Evolutionary conservation across 2,329 filamentous ascomycete species (phyloP), one percentile per base, ranked within the genome.

Genomic region (Lecanicillium sp.): DNA sequence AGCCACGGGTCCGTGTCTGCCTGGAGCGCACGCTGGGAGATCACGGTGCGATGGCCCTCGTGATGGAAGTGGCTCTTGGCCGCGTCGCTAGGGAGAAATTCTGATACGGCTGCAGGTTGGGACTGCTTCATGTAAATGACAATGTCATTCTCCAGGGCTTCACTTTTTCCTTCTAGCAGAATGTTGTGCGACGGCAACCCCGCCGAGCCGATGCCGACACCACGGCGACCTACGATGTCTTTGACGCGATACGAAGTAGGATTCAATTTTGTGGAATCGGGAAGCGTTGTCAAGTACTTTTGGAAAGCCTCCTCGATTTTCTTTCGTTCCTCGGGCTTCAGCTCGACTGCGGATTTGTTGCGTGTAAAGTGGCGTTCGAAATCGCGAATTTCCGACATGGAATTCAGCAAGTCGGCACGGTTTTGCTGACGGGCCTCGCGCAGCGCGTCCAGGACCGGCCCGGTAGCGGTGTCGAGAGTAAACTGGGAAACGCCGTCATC

Each of bases 61-160:
- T 38, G 36, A 17, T 25, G 28, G 28, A 38, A 38, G 36, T 38
- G 36, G 14, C 16, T 31, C 18, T 38, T 27, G 14, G 36, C 36
- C 4, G 18, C 16, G 11, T 31, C 28, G 18, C 31, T 17, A 14
- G 11, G 6, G 5, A 38, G n/a, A 11, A 31, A 16, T 17, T 5
- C 4, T 5, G 36, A 31, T 9, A 38, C 29, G 9, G 36, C 37
- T 14, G 37, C 29, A n/a, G 30, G 18, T 22, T 39, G 29, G 7
- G 37, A 39, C 18, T 39, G 29, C 29, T 39, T 39, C 29, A 39
- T 27, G 20, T 39, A 39, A 8, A 39, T 7, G 16, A 39, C 37
- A 17, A 39, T 20, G 29, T 39, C 37, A 20, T 33, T 39, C 29
- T 39, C 37, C 29, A 39, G 30, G 5, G 37, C 37, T 29, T 39